A percentile compares a stretch with the other conserved stretches of the same genome.
Evolutionary conservation across 495 filamentous ascomycete genomes (phyloP).

Genomic region (Aspergillus heteromorphus): DNA sequence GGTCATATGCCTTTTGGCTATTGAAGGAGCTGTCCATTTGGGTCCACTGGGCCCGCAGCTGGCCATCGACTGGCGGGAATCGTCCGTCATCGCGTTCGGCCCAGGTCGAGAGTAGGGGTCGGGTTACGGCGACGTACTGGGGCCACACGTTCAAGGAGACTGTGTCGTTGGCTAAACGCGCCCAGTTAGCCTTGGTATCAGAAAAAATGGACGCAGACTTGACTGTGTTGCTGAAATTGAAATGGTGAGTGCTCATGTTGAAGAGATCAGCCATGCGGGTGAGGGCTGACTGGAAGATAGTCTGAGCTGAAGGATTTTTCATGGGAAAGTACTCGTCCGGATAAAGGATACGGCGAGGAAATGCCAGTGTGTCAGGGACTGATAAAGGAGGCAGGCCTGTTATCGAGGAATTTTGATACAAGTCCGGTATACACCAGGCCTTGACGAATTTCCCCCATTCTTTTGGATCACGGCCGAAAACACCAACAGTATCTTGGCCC

Average conservation of each 20-base stretch:
- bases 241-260: slow-evolving; percentile 1
- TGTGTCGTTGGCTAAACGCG: background rate
- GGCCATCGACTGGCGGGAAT: slow-evolving; percentile 1
- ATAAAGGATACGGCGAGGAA: slow-evolving; percentile 5
- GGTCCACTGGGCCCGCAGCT: background rate
- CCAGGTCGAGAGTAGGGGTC: slow-evolving; percentile 1
- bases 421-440: background rate
- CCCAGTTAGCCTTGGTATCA: background rate
- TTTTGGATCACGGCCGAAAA: slow-evolving; percentile 15
- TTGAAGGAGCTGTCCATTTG: background rate
- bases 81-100: background rate
- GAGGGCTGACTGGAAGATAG: background rate
- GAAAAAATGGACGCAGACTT: slow-evolving; percentile 2
- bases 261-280: background rate
- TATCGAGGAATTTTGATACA: background rate
- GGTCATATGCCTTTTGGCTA: background rate
- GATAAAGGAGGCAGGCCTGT: background rate
- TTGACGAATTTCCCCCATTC: slow-evolving; percentile 1
- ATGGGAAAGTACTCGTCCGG: slow-evolving; percentile 8
- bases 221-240: background rate
- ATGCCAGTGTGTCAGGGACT: background rate
- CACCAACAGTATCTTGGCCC: slow-evolving; percentile 42
- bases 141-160: background rate
- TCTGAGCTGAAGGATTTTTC: background rate
- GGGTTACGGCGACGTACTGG: background rate